Evolutionary conservation across 2,329 filamentous ascomycete genomes (phyloP), one percentile per base, ranked within the genome.

Genomic region (Byssochlamys sp.): DNA sequence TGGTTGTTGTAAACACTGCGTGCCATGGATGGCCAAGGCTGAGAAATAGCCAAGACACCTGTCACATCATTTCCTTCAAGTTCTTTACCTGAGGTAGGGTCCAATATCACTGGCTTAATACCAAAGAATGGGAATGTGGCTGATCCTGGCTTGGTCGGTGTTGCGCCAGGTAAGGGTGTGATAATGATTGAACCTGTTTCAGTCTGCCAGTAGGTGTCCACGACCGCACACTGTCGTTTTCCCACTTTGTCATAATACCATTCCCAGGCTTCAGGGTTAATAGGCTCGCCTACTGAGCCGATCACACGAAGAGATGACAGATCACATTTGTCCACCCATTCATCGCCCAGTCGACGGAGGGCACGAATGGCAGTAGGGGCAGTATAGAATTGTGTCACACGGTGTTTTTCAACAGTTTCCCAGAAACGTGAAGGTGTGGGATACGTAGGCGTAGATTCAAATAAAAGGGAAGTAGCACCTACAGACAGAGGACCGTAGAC

Each of bases 201-300:
- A 55, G 94, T 99, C 84, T 99, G 94, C 94, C 94, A 99, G 83
- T 99, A 99, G 56, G 94, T 99, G 73, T 99, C 94, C 56, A 96
- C 87, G 73, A 99, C 81, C 70, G 97, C 94, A 53, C 90, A 87
- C 75, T 95, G 87, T 75, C 91, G 87, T 81, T 90, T 95, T 69
- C 94, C 94, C 55, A 99, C 91, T 65, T 88, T 83, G 75, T 97
- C 91, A 73, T 91, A 92, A 78, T 97, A 99, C 94, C 94, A 99
- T 78, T 97, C 97, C 94, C 94, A 99, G 59, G 99, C 89, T 75
- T 99, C 94, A 25, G 92, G 90, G 24, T 94, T 92, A 68, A 99
- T 99, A 45, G 94, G 94, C 79, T 99, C 94, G 65, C 94, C 94
- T 58, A 99, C 94, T 19, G 92, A 96, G 59, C 92, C 94, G 24